Percentiles rank a stretch among this genome's conserved stretches.
phyloP scores from a whole-genome alignment of 2,329 filamentous ascomycete genomes.

The Scopulariopsis brevicaulis region DNA sequence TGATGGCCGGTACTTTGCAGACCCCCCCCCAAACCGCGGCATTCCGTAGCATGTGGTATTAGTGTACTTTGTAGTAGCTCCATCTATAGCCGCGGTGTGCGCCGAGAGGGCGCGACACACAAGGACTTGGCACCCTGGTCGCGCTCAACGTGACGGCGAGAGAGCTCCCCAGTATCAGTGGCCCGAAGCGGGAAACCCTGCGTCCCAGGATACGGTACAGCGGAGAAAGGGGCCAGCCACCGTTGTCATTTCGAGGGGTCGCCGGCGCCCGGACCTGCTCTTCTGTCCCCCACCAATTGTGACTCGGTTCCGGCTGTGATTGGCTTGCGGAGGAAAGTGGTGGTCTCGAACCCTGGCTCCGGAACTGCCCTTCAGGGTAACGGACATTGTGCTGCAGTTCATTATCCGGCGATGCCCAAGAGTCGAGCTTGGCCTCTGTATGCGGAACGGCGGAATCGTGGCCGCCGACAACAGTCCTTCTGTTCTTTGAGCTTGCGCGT shows the following conservation, averaged over 20 bases:
- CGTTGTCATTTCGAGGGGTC: no score
- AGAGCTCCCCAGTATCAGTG: not conserved
- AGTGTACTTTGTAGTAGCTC: not conserved
- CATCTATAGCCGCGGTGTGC: not conserved
- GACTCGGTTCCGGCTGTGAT: not conserved
- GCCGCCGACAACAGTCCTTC: no score
- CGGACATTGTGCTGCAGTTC: not conserved
- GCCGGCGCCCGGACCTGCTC: not conserved
- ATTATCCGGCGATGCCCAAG: not conserved
- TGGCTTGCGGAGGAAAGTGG: not conserved
- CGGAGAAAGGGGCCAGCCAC: no score
- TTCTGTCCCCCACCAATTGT: not conserved
- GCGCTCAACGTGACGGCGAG: not conserved
- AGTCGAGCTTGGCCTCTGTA: no score
- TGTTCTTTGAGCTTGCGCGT: no score
- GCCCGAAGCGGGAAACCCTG: no score
- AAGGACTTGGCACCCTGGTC: not conserved
- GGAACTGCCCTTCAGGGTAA: no score
- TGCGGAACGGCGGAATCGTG: no score
- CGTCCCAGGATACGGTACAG: no score
- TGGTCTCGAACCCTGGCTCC: not conserved
- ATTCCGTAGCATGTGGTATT: not conserved
- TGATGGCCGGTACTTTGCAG: not conserved
- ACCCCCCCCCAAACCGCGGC: not conserved
- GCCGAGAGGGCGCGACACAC: not conserved